These are phyloP conservation scores for Penicillium paradoxum DNA, from an alignment of 495 filamentous ascomycete genomes.

Conservation along the genomic window DNA sequence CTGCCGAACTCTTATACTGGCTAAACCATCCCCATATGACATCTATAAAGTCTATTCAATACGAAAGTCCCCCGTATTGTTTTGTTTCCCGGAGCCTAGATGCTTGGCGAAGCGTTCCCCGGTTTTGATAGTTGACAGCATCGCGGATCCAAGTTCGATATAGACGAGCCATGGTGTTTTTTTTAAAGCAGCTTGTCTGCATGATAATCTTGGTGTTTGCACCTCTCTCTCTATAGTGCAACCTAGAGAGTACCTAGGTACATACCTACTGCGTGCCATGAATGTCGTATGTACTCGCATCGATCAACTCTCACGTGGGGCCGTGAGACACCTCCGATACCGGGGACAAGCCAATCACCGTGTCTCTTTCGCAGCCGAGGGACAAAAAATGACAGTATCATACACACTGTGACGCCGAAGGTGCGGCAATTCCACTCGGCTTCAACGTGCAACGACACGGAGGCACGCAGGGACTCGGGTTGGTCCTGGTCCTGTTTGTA, in stretches of 20 bases:
- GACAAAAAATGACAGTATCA: slow-evolving; percentile 26
- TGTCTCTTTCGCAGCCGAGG: slow-evolving; percentile 22
- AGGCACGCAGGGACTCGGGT: background rate
- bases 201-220: too few relatives aligned
- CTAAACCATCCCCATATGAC: background rate
- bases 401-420: slow-evolving; percentile 15
- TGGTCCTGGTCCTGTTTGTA: background rate
- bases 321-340: background rate
- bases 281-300: too few relatives aligned
- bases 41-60: background rate
- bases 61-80: slow-evolving; percentile 7
- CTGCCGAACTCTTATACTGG: background rate
- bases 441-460: slow-evolving; percentile 2
- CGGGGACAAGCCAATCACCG: slow-evolving; percentile 7
- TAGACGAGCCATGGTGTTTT: background rate
- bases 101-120: background rate
- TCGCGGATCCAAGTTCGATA: background rate
- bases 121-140: background rate
- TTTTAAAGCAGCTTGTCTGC: too few relatives aligned
- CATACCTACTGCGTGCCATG: too few relatives aligned
- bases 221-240: too few relatives aligned
- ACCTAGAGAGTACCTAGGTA: too few relatives aligned
- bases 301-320: background rate
- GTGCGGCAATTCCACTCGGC: slow-evolving; percentile 29
- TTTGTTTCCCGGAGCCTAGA: slow-evolving; percentile 3